These are phyloP conservation scores for Aspergillus carbonarius DNA, from an alignment of 2,329 filamentous ascomycete genomes.

Conservation along the genomic window DNA sequence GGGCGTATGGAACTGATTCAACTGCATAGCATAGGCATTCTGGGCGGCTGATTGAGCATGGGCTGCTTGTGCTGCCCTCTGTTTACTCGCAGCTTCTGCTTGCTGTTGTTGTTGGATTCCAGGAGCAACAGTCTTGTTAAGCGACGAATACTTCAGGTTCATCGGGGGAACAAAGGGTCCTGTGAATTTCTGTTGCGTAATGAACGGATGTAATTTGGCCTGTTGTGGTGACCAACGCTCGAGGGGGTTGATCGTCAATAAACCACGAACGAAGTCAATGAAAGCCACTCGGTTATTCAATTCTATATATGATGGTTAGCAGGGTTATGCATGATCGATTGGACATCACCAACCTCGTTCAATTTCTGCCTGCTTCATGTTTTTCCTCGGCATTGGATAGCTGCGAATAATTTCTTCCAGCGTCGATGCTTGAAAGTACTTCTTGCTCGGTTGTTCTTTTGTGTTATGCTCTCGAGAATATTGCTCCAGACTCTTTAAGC, in stretches of 20 bases:
- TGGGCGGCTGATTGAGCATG: slow-evolving; percentile 69
- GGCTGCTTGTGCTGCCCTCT: slow-evolving; percentile 67
- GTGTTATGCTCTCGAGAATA: slow-evolving; percentile 93
- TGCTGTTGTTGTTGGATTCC: slow-evolving; percentile 95
- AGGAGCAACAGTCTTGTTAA: slow-evolving; percentile 83
- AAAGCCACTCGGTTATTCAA: slow-evolving; percentile 98
- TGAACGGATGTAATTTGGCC: slow-evolving; percentile 95
- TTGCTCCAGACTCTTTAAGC: slow-evolving; percentile 95
- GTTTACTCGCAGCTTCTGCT: slow-evolving; percentile 89
- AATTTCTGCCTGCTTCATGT: slow-evolving; percentile 97
- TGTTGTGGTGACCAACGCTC: slow-evolving; percentile 98
- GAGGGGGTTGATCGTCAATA: slow-evolving; percentile 91
- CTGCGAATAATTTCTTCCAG: slow-evolving; percentile 96
- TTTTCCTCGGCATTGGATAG: slow-evolving; percentile 97
- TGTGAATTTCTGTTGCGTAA: slow-evolving; percentile 96
- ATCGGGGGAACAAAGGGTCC: slow-evolving; percentile 95
- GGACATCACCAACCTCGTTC: slow-evolving; percentile 70
- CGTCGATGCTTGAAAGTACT: slow-evolving; percentile 94
- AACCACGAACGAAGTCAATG: slow-evolving; percentile 93
- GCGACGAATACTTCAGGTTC: slow-evolving; percentile 85
- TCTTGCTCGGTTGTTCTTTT: slow-evolving; percentile 99
- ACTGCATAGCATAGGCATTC: slow-evolving; percentile 65
- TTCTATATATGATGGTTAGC: slow-evolving; percentile 59
- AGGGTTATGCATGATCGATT: background rate
- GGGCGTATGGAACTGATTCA: slow-evolving; percentile 54